A percentile compares a stretch with the other conserved stretches of the same genome.
Conservation (phyloP, 148 eudicot species). For the Amaranthus hypochondriacus region DNA sequence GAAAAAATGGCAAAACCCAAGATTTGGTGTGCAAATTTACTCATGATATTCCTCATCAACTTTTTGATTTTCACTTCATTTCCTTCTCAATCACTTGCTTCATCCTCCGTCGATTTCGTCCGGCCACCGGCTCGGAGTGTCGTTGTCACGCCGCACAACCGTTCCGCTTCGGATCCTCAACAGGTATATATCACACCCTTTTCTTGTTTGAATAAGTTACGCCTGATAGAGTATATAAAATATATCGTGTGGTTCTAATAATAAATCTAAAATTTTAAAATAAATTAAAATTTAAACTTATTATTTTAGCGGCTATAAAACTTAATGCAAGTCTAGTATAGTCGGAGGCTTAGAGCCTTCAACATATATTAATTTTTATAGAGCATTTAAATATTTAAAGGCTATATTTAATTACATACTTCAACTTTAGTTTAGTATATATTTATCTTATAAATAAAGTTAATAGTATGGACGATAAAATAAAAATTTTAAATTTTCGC, state of each 20-base stretch:
- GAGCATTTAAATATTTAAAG: too few species aligned
- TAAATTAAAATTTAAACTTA: not conserved
- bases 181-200: constrained; percentile 29
- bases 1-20: constrained; percentile 23
- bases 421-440: too few species aligned
- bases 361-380: too few species aligned
- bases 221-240: not conserved
- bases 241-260: not conserved
- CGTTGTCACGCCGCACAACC: constrained; percentile 30
- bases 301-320: not conserved
- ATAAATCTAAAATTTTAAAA: not conserved
- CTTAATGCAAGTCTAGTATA: too few species aligned
- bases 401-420: too few species aligned
- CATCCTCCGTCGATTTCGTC: constrained; percentile 29
- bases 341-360: too few species aligned
- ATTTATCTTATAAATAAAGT: too few species aligned
- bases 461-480: too few species aligned
- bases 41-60: constrained; percentile 18
- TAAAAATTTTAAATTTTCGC: too few species aligned
- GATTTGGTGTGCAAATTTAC: constrained; percentile 17
- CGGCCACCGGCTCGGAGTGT: constrained; percentile 43
- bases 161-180: constrained; percentile 48
- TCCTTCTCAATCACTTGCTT: constrained; percentile 4
- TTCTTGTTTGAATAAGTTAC: not conserved
- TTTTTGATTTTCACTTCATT: constrained; percentile 3